Evolutionary conservation across 2,329 filamentous ascomycete species (phyloP), one percentile per base, ranked within the genome.

Genomic region (Hysterium pulicare): DNA sequence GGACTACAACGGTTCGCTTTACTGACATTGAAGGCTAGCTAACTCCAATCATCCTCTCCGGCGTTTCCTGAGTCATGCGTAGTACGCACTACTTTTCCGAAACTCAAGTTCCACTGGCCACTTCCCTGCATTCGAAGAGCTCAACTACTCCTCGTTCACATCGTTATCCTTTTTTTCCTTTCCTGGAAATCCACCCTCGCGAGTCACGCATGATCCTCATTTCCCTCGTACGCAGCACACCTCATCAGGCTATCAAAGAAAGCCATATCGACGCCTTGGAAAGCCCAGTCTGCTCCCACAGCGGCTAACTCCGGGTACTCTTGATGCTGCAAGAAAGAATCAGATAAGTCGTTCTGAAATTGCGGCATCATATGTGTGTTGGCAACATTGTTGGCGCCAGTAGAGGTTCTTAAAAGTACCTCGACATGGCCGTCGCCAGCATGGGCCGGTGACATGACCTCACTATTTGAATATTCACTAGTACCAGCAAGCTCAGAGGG

Each of bases 241-340:
- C 32, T 13, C 32, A 41, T 44, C 19, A 51, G 11, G 10, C 38
- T 57, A 39, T 61, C 55, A 26, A 63, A 62, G 17, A 67, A 66
- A 3, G 62, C 62, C 44, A 56, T 55, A 41, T 67, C 62, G 5
- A 66, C 57, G 13, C 62, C 63, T 44, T 67, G 58, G 22, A 66
- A 62, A 0, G 55, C 51, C 62, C 62, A 66, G 31, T 66, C 61
- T 36, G 67, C 60, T 10, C 45, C 37, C 3, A 46, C 49, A 2
- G 52, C 53, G 3, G 57, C 38, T 15, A 57, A 19, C 3, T 42
- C 45, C 6, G 58, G 51, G 38, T 48, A 35, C 24, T 34, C 32
- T 34, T 17, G n/a, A 5, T 34, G 32, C 13, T 4, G 32, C n/a
- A 34, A 34, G 32, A 34, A 17, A 5, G 32, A 17, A 34, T 34